phyloP scores from a whole-genome alignment of 768 basidiomycete species.

The Chalciporus pseudorubinellus region DNA sequence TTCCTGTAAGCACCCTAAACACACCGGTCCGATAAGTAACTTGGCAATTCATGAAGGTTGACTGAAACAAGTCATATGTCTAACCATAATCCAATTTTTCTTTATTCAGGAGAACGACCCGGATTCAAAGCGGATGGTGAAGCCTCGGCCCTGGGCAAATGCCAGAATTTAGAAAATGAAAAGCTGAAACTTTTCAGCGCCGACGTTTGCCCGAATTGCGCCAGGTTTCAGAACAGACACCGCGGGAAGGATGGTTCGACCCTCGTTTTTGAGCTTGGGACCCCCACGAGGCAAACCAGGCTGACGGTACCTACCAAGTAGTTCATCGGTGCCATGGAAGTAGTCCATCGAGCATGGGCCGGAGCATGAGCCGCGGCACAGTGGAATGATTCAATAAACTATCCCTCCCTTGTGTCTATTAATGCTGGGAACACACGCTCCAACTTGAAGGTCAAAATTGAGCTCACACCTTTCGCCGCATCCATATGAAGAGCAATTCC shows the following conservation, averaged over 20 bases:
- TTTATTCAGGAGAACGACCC: constrained; percentile 12
- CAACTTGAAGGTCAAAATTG: not conserved
- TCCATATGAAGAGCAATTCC: not conserved
- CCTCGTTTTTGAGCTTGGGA: not conserved
- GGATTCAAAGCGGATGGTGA: not conserved
- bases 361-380: not conserved
- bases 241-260: not conserved
- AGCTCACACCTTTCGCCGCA: not conserved
- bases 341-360: not conserved
- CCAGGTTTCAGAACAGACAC: not conserved
- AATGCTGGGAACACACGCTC: constrained; percentile 1
- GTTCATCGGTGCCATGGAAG: not conserved
- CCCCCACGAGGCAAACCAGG: not conserved
- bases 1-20: not conserved
- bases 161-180: not conserved
- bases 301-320: not conserved
- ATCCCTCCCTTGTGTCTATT: constrained; percentile 4
- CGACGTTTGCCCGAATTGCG: no score
- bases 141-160: no score
- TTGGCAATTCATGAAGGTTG: no score
- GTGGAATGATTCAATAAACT: not conserved
- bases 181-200: no score
- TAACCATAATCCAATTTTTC: constrained; percentile 4
- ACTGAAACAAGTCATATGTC: constrained; percentile 7
- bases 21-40: no score